These are phyloP conservation scores for Lactarius sanguifluus DNA, from an alignment of 768 basidiomycete species.

Conservation along the genomic window DNA sequence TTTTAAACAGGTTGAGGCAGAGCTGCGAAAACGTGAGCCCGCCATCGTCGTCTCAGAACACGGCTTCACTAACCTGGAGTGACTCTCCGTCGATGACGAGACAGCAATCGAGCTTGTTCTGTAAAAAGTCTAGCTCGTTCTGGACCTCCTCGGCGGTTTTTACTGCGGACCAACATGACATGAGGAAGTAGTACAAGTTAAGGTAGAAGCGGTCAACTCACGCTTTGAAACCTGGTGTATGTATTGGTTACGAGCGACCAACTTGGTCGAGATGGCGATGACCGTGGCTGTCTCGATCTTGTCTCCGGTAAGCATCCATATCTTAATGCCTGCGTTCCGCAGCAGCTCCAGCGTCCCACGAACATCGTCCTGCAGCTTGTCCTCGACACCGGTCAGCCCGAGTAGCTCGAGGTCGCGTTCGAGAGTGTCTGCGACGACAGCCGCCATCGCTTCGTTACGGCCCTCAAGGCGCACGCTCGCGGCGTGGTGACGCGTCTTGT, in stretches of 20 bases:
- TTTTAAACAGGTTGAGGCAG: conserved; percentile 85
- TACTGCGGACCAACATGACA: conserved; percentile 48
- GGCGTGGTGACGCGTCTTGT: conserved; percentile 66
- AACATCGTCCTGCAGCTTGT: conserved; percentile 97
- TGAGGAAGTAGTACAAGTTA: conserved; percentile 8
- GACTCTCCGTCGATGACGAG: conserved; percentile 98
- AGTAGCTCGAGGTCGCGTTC: conserved; percentile 90
- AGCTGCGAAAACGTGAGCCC: conserved; percentile 50
- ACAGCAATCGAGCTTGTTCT: conserved; percentile 95
- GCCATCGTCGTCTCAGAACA: neutral
- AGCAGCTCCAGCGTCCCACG: conserved; percentile 89
- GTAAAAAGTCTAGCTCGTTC: conserved; percentile 88
- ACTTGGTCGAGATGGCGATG: conserved; percentile 95
- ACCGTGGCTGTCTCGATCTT: conserved; percentile 99
- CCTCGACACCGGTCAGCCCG: conserved; percentile 97
- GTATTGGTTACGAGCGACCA: conserved; percentile 94
- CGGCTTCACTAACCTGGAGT: conserved; percentile 61
- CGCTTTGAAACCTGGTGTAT: conserved; percentile 95
- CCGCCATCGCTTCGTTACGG: conserved; percentile 76
- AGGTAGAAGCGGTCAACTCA: conserved; percentile 39
- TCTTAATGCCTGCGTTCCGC: conserved; percentile 95
- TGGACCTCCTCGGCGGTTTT: conserved; percentile 80
- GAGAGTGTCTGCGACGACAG: conserved; percentile 70
- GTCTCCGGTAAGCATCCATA: conserved; percentile 99
- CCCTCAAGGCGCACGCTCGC: conserved; percentile 80